Evolutionary conservation across 306 rosid species (phyloP).

Genomic region (Oemleria cerasiformis): DNA sequence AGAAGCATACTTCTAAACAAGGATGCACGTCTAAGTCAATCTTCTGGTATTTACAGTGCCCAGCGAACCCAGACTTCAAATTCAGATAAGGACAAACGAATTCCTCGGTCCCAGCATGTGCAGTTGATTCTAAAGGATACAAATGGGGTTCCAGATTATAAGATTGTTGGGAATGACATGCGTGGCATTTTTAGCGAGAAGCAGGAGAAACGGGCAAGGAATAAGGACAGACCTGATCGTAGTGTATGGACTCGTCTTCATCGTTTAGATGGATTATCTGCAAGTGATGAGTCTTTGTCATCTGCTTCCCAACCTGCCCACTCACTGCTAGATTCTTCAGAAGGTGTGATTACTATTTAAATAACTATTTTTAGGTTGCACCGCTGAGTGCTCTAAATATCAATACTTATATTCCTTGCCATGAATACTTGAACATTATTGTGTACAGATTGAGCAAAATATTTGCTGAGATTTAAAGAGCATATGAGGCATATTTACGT

Average conservation of each 20-base stretch:
- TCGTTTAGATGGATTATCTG: constrained; percentile 42
- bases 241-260: constrained; percentile 48
- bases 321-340: constrained; percentile 30
- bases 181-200: constrained; percentile 44
- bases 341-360: constrained; percentile 39
- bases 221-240: constrained; percentile 59
- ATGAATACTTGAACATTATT: constrained; percentile 1
- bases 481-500: not conserved
- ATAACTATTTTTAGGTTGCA: not conserved
- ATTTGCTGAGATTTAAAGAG: constrained; percentile 2
- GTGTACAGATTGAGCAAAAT: not conserved
- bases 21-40: constrained; percentile 52
- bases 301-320: constrained; percentile 33
- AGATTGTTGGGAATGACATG: constrained; percentile 39
- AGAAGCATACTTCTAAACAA: constrained; percentile 61
- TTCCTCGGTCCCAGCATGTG: constrained; percentile 44
- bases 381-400: not conserved
- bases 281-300: constrained; percentile 38
- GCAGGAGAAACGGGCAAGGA: constrained; percentile 44
- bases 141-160: constrained; percentile 49
- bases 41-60: constrained; percentile 40
- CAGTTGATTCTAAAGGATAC: constrained; percentile 51
- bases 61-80: constrained; percentile 44
- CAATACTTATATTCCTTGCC: not conserved
- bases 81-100: constrained; percentile 48